Evolutionary conservation across 805 yeast species (phyloP), one percentile per base, ranked within the genome.

Genomic region (Suhomyces sp.): DNA sequence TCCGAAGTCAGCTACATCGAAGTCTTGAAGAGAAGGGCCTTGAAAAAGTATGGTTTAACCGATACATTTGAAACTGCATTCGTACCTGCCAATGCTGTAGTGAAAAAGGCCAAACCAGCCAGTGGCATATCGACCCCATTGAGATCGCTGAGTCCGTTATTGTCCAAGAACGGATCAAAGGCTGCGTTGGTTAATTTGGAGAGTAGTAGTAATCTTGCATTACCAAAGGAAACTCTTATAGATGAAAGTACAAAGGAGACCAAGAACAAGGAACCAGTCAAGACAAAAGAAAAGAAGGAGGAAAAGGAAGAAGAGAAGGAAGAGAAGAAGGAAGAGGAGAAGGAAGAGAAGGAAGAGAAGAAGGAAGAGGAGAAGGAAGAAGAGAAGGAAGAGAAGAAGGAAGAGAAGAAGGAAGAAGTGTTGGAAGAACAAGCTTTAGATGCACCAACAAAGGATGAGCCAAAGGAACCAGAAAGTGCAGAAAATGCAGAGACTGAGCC

Each of bases 211-310:
- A 58, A 42, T 27, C 69, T 72, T 6, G 64, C 66, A 35, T 65
- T 74, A 48, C 77, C 71, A 7, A 74, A 73, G 60, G 80, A 75
- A 57, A 75, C 80, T 3, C 67, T 76, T 52, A 76, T 76, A 46
- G 79, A 69, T 53, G 68, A 65, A 12, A 29, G 33, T 41, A 22
- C 44, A 40, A 48, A 41, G 29, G 35, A 26, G 5, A 35, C 29
- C 22, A 47, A 42, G 44, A 46, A 40, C 17, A 27, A 44, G 35
- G 27, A 50, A 27, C 50, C 24, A 13, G 50, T 44, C 19, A 2
- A 46, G 27, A 38, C 41, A 57, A 35, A 10, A 10, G 29, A 9
- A 4, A 33, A 50, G 44, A 50, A 22, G 46, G 41, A 36, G 12
- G 41, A n/a, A 6, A 27, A n/a, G n/a, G n/a, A n/a, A n/a, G n/a